A percentile compares a stretch with the other conserved stretches of the same genome.
Conservation (phyloP, 441 rosid species). For the Isatis lusitanica region DNA sequence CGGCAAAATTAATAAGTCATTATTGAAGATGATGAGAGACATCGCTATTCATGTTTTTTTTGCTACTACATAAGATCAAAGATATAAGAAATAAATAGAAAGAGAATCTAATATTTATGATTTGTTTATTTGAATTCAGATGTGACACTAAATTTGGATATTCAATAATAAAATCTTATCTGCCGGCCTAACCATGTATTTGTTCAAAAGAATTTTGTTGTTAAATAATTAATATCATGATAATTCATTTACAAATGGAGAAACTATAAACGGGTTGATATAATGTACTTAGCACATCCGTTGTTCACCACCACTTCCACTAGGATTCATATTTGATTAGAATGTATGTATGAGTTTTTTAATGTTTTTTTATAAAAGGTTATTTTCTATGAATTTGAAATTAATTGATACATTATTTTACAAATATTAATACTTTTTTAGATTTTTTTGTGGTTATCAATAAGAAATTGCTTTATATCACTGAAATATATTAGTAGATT, state of each 20-base stretch:
- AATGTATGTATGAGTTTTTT: not conserved
- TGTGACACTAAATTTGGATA: not conserved
- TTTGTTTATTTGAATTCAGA: not conserved
- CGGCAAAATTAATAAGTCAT: slow-evolving; percentile 21
- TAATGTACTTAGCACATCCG: not conserved
- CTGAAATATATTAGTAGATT: too few species aligned
- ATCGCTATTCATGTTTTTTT: slow-evolving; percentile 13
- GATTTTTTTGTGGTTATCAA: too few species aligned
- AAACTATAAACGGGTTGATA: not conserved
- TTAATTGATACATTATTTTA: not conserved
- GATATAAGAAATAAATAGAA: slow-evolving; percentile 9
- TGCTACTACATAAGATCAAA: slow-evolving; percentile 14
- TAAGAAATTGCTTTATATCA: too few species aligned
- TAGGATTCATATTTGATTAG: not conserved
- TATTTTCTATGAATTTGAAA: not conserved
- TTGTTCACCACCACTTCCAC: not conserved
- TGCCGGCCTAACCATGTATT: not conserved
- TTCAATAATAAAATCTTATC: not conserved
- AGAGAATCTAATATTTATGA: not conserved
- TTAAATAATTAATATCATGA: not conserved
- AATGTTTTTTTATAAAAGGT: too few species aligned
- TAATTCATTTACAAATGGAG: not conserved
- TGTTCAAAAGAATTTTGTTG: not conserved
- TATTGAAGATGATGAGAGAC: slow-evolving; percentile 19
- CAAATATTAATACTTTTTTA: not conserved